Evolutionary conservation across 2,329 filamentous ascomycete species (phyloP), one percentile per base, ranked within the genome.

Genomic region (Colletotrichum scovillei): DNA sequence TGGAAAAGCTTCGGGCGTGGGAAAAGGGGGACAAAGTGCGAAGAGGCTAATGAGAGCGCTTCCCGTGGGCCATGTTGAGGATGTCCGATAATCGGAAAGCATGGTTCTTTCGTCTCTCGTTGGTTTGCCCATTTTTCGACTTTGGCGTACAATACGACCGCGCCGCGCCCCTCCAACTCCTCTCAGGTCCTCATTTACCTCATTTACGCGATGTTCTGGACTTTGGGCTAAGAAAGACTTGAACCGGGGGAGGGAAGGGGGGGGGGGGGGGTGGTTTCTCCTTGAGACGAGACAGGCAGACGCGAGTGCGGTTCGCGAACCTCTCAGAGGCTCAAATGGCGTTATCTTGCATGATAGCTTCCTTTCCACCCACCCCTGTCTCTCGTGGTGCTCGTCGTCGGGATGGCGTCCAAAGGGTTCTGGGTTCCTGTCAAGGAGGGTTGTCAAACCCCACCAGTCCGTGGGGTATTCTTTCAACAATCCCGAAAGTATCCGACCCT

Each of bases 261-360:
- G 22, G 22, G 22, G 22, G 9, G 32, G 30, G 30, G 58, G 46
- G 30, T 35, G 32, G n/a, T 38, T 19, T 12, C 56, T 5, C 42
- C 49, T 35, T 12, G 30, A n/a, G 67, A 49, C 19, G 42, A 35
- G 55, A 59, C 30, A 53, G 30, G 28, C 16, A 60, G 70, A 56
- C 28, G 14, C 42, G 32, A 11, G 8, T 49, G 52, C 63, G 49
- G 52, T 52, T 52, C 55, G 28, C 46, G 42, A 66, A 63, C 26
- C 58, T 35, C 30, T 46, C 53, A 73, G 60, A 69, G 55, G 66
- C 56, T 64, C 66, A 69, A 49, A 60, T 62, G 67, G 55, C 56
- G 71, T 71, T 73, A 73, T 70, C 71, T 70, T 57, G 71, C 71
- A 73, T 69, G 55, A 69, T 55, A 69, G 30, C 58, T 7, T 24